phyloP scores from a whole-genome alignment of 768 basidiomycete species.

The Serendipita indica region DNA sequence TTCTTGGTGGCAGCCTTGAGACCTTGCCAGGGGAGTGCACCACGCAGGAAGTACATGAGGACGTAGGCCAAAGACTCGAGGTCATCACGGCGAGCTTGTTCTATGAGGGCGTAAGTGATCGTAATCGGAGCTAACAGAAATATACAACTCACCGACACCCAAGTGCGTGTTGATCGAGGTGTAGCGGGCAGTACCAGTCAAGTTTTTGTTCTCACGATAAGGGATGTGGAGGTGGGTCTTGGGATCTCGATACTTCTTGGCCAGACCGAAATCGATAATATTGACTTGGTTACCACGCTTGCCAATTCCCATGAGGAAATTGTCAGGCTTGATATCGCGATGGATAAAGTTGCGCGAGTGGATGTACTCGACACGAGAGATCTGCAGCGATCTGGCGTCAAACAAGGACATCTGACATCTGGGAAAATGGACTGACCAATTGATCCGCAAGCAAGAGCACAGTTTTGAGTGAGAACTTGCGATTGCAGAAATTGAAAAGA shows the following conservation, averaged over 20 bases:
- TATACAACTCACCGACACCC: conserved; percentile 41
- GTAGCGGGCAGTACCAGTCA: conserved; percentile 97
- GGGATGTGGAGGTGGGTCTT: conserved; percentile 99
- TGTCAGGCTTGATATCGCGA: conserved; percentile 96
- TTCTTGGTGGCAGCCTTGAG: conserved; percentile 99
- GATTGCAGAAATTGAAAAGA: conserved; percentile 78
- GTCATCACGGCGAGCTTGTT: conserved; percentile 96
- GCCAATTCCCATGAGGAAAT: conserved; percentile 98
- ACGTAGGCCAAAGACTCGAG: conserved; percentile 97
- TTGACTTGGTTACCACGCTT: conserved; percentile 99
- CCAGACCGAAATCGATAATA: conserved; percentile 90
- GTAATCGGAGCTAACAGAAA: not conserved
- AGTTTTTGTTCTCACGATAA: conserved; percentile 99
- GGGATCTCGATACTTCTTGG: conserved; percentile 99
- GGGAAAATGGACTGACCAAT: conserved; percentile 41
- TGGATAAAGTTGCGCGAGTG: conserved; percentile 91
- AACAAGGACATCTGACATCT: not conserved
- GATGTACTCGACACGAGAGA: conserved; percentile 92
- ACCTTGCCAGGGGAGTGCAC: conserved; percentile 96
- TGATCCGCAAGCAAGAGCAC: conserved; percentile 90
- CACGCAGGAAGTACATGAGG: conserved; percentile 99
- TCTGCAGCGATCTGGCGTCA: conserved; percentile 30
- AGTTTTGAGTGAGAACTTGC: conserved; percentile 88
- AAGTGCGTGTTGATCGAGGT: conserved; percentile 98
- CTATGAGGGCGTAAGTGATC: conserved; percentile 20